Evolutionary conservation across 2,329 filamentous ascomycete genomes (phyloP), one percentile per base, ranked within the genome.

Genomic region (Neofusicoccum sp.): DNA sequence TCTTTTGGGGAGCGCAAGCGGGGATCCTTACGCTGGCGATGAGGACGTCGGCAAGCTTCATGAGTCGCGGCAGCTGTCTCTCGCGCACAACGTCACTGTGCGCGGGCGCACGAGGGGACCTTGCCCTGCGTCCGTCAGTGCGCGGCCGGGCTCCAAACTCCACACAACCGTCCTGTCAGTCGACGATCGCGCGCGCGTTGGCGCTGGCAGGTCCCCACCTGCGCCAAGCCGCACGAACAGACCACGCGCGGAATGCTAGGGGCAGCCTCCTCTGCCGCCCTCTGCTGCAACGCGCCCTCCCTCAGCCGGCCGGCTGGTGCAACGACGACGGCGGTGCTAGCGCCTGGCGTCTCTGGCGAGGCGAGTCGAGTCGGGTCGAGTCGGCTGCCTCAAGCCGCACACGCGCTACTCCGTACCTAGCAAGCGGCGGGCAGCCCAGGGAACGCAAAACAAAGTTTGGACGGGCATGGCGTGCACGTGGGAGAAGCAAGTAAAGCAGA

Each of bases 401-500:
- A 20, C 20, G 20, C 20, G 20, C 20, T 20, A 20, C 20, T 20
- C 20, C 20, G 20, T 20, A 20, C 20, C 20, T 2, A 20, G 20
- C 20, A 20, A 20, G 14, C 16, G 16, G 40, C 40, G 40, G 20
- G 14, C 26, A 12, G 26, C 26, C 44, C 34, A 40, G 49, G 49
- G 49, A 38, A 51, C 48, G 49, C 49, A 41, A 41, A 54, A 54
- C 49, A 54, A 54, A 54, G 49, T 54, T 54, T 54, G 20, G 36
- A 40, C 34, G 49, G 49, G 26, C 49, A 36, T 20, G 26, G 12
- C 12, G 20, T 12, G 49, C 49, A 54, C 34, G 49, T 54, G 49
- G 49, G 49, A 54, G 49, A 54, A 54, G 49, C 49, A 54, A 54
- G 49, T 54, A 26, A 41, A 54, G 36, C 49, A 54, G 49, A 16